These are phyloP conservation scores for Phytopythium boreale DNA, from an alignment of 352 stramenopile species.

Conservation along the genomic window DNA sequence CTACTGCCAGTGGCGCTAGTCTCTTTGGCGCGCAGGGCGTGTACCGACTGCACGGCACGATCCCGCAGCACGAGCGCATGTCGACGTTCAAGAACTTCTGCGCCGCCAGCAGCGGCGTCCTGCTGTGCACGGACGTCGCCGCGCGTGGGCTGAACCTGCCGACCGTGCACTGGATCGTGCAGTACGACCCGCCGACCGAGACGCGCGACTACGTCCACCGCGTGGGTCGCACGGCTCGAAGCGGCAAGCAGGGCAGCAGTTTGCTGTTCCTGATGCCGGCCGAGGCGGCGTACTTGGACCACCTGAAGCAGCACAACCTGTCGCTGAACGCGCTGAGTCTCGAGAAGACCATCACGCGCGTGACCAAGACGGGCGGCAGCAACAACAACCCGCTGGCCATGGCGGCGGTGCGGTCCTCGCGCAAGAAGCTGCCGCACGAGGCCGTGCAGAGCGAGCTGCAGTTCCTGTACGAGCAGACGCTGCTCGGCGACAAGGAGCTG, in stretches of 20 bases:
- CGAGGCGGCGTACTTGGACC: conserved; percentile 93
- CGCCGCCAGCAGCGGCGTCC: conserved; percentile 83
- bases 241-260: conserved; percentile 95
- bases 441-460: conserved; percentile 78
- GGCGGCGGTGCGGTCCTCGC: conserved; percentile 16
- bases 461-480: conserved; percentile 80
- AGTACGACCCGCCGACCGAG: conserved; percentile 98
- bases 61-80: conserved; percentile 96
- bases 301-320: conserved; percentile 86
- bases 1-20: conserved; percentile 16
- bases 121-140: conserved; percentile 99
- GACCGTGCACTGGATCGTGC: conserved; percentile 96
- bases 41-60: conserved; percentile 94
- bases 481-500: conserved; percentile 80
- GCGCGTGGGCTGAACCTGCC: conserved; percentile 97
- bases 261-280: conserved; percentile 97
- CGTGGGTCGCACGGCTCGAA: conserved; percentile 98
- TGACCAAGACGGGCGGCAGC: conserved; percentile 56
- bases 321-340: conserved; percentile 81
- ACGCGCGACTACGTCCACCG: conserved; percentile 99
- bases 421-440: conserved; percentile 82
- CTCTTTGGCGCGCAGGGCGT: conserved; percentile 65
- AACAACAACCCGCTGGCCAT: conserved; percentile 19
- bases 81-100: conserved; percentile 94
- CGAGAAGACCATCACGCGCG: conserved; percentile 77